A percentile compares a stretch with the other conserved stretches of the same genome.
phyloP scores from a whole-genome alignment of 768 basidiomycete genomes.

The Lenzites betulinus region DNA sequence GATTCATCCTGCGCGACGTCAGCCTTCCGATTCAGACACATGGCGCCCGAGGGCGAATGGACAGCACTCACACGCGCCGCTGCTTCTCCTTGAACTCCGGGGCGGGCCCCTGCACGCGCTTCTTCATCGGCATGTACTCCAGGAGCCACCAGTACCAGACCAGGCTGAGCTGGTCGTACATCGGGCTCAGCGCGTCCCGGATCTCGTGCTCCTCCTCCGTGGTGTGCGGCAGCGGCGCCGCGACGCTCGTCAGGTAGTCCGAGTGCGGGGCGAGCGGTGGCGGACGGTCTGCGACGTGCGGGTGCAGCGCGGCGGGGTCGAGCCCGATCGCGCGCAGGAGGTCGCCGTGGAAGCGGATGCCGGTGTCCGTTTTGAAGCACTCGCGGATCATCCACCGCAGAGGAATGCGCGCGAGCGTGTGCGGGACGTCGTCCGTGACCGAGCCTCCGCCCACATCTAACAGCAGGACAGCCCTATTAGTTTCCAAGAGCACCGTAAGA shows the following conservation, averaged over 20 bases:
- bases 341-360: slow-evolving; percentile 40
- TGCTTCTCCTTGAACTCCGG: slow-evolving; percentile 22
- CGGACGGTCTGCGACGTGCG: slow-evolving; percentile 28
- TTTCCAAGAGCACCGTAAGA: not conserved
- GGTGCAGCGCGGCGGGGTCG: slow-evolving; percentile 31
- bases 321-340: slow-evolving; percentile 35
- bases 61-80: not conserved
- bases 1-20: slow-evolving; percentile 23
- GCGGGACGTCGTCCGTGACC: slow-evolving; percentile 54
- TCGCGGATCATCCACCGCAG: slow-evolving; percentile 62
- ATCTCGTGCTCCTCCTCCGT: slow-evolving; percentile 65
- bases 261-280: slow-evolving; percentile 17
- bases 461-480: not conserved
- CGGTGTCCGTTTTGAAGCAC: slow-evolving; percentile 48
- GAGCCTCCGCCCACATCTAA: slow-evolving; percentile 80
- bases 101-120: slow-evolving; percentile 26
- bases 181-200: slow-evolving; percentile 52
- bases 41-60: not conserved
- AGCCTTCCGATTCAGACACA: slow-evolving; percentile 4
- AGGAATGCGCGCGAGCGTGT: slow-evolving; percentile 68
- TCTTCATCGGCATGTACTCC: slow-evolving; percentile 44
- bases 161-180: slow-evolving; percentile 58
- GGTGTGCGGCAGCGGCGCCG: slow-evolving; percentile 17
- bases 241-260: slow-evolving; percentile 11
- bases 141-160: slow-evolving; percentile 64